phyloP scores from a whole-genome alignment of 2,329 filamentous ascomycete species.

The Aspergillus ochraceoroseus region DNA sequence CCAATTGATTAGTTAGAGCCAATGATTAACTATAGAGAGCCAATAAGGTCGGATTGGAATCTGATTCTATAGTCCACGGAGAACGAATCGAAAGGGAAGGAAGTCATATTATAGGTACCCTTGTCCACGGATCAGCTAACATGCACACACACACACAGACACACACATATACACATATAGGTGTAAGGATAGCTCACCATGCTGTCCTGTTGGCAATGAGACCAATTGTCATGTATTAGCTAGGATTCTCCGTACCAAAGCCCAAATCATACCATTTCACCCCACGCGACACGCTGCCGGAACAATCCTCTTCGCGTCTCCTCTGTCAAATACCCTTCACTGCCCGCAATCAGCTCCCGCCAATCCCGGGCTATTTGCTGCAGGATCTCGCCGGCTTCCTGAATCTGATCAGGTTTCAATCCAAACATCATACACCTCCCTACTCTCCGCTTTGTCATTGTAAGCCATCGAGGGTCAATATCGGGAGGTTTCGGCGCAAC shows the following conservation, averaged over 20 bases:
- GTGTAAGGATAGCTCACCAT: too few relatives aligned
- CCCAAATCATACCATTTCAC: conserved; percentile 63
- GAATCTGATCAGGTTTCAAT: conserved; percentile 54
- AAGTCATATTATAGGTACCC: conserved; percentile 24
- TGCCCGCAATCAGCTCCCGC: conserved; percentile 66
- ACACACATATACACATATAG: too few relatives aligned
- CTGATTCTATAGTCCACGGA: too few relatives aligned
- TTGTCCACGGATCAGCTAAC: conserved; percentile 11
- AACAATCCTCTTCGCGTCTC: conserved; percentile 59
- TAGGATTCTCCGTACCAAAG: conserved; percentile 23
- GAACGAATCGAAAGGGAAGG: conserved; percentile 1
- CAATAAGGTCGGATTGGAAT: too few relatives aligned
- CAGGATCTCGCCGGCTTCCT: conserved; percentile 57
- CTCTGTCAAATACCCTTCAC: conserved; percentile 68
- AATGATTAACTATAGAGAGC: too few relatives aligned
- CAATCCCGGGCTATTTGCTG: conserved; percentile 60
- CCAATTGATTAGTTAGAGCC: too few relatives aligned
- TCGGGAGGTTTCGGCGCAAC: conserved; percentile 24
- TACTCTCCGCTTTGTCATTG: conserved; percentile 60
- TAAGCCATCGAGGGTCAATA: conserved; percentile 61
- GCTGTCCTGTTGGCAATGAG: conserved; percentile 35
- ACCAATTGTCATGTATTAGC: too few relatives aligned
- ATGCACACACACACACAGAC: too few relatives aligned
- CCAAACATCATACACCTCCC: conserved; percentile 74
- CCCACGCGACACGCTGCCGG: conserved; percentile 69